Conservation (phyloP, 306 rosid genomes). For the Castanea sativa region DNA sequence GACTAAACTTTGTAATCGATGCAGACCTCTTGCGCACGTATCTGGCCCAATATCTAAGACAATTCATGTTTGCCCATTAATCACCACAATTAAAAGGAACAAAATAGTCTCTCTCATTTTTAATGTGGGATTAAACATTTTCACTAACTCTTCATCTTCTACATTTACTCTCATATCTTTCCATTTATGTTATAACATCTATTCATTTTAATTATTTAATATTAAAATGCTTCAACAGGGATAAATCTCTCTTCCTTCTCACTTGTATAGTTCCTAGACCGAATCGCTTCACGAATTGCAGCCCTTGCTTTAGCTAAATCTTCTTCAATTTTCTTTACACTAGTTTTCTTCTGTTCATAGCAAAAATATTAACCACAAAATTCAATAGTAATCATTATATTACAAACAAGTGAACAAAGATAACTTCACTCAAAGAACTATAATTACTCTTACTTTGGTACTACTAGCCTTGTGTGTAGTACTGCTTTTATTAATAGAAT, state of each 20-base stretch:
- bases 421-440: not conserved
- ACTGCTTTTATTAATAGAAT: not conserved
- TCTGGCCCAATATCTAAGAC: no score
- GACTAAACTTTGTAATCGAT: no score
- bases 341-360: slow-evolving; percentile 10
- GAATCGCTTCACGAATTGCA: slow-evolving; percentile 34
- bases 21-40: no score
- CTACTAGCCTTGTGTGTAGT: not conserved
- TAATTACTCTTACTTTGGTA: slow-evolving; percentile 5
- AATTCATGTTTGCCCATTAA: no score
- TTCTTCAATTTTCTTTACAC: slow-evolving; percentile 30
- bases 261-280: slow-evolving; percentile 20
- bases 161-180: no score
- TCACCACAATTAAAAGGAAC: no score
- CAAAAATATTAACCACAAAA: not conserved
- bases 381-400: not conserved
- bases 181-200: no score
- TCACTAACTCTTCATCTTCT: no score
- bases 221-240: slow-evolving; percentile 7
- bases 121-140: no score
- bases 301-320: slow-evolving; percentile 43
- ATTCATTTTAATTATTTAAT: no score
- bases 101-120: no score
- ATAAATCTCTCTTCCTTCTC: slow-evolving; percentile 28
- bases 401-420: not conserved